These are phyloP conservation scores for Tephrocybe sp. DNA, from an alignment of 768 basidiomycete species.

Conservation along the genomic window DNA sequence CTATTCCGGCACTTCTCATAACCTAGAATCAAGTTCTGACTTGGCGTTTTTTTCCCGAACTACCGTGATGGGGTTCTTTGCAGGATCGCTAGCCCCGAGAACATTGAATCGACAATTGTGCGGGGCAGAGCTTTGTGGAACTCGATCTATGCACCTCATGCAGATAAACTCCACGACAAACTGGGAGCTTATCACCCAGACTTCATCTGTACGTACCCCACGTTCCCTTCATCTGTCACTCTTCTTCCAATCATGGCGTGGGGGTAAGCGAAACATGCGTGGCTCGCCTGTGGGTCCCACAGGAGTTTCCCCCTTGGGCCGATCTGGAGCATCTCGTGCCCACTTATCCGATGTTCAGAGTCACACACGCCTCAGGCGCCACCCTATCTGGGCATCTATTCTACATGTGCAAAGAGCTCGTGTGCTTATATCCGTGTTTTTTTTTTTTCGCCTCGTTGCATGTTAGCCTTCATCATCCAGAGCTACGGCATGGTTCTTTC, in stretches of 20 bases:
- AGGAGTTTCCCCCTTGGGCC: constrained; percentile 21
- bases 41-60: constrained; percentile 12
- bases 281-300: neutral
- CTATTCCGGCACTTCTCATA: constrained; percentile 15
- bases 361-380: constrained; percentile 4
- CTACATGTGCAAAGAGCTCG: constrained; percentile 7
- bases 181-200: constrained; percentile 89
- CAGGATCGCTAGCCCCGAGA: constrained; percentile 61
- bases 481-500: constrained; percentile 78
- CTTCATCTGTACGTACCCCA: constrained; percentile 76
- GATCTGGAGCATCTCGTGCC: constrained; percentile 23
- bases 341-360: constrained; percentile 29
- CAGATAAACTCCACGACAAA: constrained; percentile 86
- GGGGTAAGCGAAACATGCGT: constrained; percentile 11
- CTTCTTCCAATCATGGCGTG: constrained; percentile 31
- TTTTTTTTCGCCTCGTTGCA: constrained; percentile 14
- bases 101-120: constrained; percentile 65
- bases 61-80: constrained; percentile 21
- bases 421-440: constrained; percentile 18
- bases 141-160: constrained; percentile 87
- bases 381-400: constrained; percentile 14
- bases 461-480: constrained; percentile 82
- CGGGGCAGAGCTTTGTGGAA: constrained; percentile 79
- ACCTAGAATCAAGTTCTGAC: too few species aligned
- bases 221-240: constrained; percentile 30